Base-by-base conservation (phyloP, 495 filamentous ascomycete species). In the Podospora anserina region DNA sequence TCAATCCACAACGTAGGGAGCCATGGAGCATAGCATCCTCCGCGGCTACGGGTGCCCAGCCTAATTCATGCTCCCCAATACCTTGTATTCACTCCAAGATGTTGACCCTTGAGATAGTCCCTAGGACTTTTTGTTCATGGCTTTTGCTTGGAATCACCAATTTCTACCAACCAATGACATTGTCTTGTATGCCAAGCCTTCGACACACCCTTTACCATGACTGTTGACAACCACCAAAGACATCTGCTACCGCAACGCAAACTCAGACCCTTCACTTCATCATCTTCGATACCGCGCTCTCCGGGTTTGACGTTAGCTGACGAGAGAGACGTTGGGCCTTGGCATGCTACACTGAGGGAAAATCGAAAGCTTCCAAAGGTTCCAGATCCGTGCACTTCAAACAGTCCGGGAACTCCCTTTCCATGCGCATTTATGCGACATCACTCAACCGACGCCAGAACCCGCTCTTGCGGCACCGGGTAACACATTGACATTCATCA, bases 301-400 rank as follows among this genome's bases (percentile, higher is more conserved):
- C 39, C 39, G 39, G 39, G 7, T 49, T 49, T 49, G 39, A 49
- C 3, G 9, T 16, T 49, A 2, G 7, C 13, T 49, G 9, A 49
- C 39, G 39, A 49, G 13, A 49, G 39, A 49, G 39, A 49, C 13
- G 15, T 49, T 16, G 39, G 15, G 13, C 15, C 39, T 49, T 49
- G 59, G 18, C 56, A 58, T 20, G 18, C 19, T 61, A 18, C 59
- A 61, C 59, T 32, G 5, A 26, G 59, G 59, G 26, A 20, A 20
- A 70, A 71, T 49, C 39, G 39, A 75, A 76, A 64, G 69, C 72
- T 78, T 76, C 72, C 67, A 75, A 68, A 76, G 64, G 74, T 76
- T 76, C 76, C 68, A 71, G 59, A 75, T 72, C 72, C 66, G 71
- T 76, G 72, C 68, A 72, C 70, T 65, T 72, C 71, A 72, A 68